phyloP scores from a whole-genome alignment of 495 filamentous ascomycete species.

The Filosporella fistucella region DNA sequence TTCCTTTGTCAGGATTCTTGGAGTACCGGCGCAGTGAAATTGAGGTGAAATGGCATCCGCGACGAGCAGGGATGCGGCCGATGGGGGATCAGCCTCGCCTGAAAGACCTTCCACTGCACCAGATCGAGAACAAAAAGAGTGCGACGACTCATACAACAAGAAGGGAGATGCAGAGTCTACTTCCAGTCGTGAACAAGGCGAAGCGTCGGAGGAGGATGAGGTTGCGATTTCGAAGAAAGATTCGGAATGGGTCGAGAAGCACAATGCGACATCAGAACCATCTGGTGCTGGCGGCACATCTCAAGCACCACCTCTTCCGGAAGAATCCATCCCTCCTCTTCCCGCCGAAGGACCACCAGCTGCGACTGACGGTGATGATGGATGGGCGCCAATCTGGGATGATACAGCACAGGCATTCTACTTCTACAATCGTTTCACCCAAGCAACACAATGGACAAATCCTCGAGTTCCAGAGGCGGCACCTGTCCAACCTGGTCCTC shows the following conservation, averaged over 20 bases:
- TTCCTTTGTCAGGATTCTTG: conserved; percentile 1
- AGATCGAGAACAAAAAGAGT: too few relatives aligned
- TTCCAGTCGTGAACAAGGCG: conserved; percentile 3
- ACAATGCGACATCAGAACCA: conserved; percentile 3
- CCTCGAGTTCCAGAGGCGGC: conserved; percentile 60
- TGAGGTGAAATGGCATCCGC: background rate
- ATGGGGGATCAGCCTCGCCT: background rate
- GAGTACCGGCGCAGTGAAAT: background rate
- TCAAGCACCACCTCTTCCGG: conserved; percentile 21
- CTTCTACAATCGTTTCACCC: conserved; percentile 84
- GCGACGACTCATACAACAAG: background rate
- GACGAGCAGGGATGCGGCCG: background rate
- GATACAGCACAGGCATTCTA: conserved; percentile 65
- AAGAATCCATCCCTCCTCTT: conserved; percentile 23
- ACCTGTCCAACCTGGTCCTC: conserved; percentile 23
- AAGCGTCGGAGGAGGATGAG: background rate
- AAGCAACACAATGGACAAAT: conserved; percentile 81
- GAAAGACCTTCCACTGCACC: too few relatives aligned
- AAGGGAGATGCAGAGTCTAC: background rate
- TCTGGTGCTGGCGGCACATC: conserved; percentile 1
- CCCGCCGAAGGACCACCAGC: conserved; percentile 30
- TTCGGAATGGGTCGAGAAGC: conserved; percentile 3
- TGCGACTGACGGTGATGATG: conserved; percentile 61
- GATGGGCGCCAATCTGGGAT: conserved; percentile 88
- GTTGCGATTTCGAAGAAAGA: conserved; percentile 5